Percentiles rank a stretch among this genome's conserved stretches.
These are phyloP conservation scores for Botrytis deweyae DNA, from an alignment of 2,329 filamentous ascomycete species.

Conservation along the genomic window DNA sequence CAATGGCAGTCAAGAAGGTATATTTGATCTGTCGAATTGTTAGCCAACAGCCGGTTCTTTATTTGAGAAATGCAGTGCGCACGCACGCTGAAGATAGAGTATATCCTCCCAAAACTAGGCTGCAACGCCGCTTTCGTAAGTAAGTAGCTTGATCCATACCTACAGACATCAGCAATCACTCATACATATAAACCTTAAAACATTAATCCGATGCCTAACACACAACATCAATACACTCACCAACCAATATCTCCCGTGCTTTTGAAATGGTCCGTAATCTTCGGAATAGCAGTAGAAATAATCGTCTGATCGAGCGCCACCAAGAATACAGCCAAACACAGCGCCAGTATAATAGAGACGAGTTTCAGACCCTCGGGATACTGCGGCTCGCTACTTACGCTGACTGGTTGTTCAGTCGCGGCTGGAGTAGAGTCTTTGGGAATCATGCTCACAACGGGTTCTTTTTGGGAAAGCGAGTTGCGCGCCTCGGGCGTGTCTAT, in stretches of 20 bases:
- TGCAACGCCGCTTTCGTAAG: conserved; percentile 41
- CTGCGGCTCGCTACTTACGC: background rate
- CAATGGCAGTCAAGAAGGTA: conserved; percentile 35
- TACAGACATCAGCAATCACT: background rate
- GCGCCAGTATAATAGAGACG: conserved; percentile 32
- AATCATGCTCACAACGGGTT: background rate
- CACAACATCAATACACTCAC: conserved; percentile 37
- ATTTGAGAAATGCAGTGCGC: background rate
- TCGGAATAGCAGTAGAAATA: conserved; percentile 42
- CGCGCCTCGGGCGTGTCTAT: background rate
- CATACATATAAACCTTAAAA: background rate
- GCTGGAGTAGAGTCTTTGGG: background rate
- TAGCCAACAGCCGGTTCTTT: background rate
- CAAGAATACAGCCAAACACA: conserved; percentile 36
- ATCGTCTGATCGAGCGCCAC: conserved; percentile 39
- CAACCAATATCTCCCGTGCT: conserved; percentile 47
- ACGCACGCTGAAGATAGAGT: conserved; percentile 31
- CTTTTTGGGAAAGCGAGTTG: background rate
- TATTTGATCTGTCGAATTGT: conserved; percentile 32
- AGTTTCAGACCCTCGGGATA: conserved; percentile 30
- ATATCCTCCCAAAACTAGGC: conserved; percentile 38
- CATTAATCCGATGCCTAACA: background rate
- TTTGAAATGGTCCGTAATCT: conserved; percentile 43
- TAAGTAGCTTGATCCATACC: conserved; percentile 33
- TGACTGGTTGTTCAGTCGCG: background rate